phyloP scores from a whole-genome alignment of 805 yeast species.

The Yamadazyma philogaea region DNA sequence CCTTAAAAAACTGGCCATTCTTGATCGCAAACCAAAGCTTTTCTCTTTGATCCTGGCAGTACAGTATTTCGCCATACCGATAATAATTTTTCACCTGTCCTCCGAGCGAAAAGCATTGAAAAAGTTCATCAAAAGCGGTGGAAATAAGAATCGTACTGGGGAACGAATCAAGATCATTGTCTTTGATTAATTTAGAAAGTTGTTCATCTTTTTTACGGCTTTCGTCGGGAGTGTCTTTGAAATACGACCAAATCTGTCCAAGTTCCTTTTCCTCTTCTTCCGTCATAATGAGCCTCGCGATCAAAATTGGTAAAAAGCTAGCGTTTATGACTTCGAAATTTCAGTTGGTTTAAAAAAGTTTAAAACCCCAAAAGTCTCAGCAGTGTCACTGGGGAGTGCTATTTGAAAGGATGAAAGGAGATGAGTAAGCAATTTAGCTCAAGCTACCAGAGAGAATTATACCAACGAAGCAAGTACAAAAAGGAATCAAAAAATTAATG shows the following conservation, averaged over 20 bases:
- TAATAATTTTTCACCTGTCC: slow-evolving; percentile 86
- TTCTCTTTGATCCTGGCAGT: slow-evolving; percentile 65
- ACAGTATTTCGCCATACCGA: slow-evolving; percentile 73
- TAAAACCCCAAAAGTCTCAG: no score
- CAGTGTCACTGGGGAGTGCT: neutral
- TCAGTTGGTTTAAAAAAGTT: neutral
- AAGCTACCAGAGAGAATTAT: neutral
- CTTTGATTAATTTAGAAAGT: slow-evolving; percentile 19
- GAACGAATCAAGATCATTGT: slow-evolving; percentile 20
- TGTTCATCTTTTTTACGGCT: slow-evolving; percentile 23
- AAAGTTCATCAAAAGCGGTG: slow-evolving; percentile 82
- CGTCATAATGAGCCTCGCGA: neutral
- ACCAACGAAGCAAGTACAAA: neutral
- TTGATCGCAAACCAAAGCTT: slow-evolving; percentile 79
- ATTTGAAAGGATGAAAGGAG: neutral
- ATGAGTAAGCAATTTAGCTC: neutral
- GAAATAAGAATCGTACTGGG: slow-evolving; percentile 41
- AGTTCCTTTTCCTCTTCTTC: slow-evolving; percentile 25
- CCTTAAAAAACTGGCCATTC: slow-evolving; percentile 37
- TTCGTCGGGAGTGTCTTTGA: slow-evolving; percentile 30
- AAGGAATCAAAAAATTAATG: slow-evolving; percentile 11
- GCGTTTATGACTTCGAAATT: no score
- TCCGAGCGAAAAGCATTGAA: slow-evolving; percentile 84
- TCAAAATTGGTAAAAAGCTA: no score
- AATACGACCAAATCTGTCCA: slow-evolving; percentile 27